A percentile compares a stretch with the other conserved stretches of the same genome.
Evolutionary conservation across 305 asterid species (phyloP).

Genomic region (Fraxinus nigra): DNA sequence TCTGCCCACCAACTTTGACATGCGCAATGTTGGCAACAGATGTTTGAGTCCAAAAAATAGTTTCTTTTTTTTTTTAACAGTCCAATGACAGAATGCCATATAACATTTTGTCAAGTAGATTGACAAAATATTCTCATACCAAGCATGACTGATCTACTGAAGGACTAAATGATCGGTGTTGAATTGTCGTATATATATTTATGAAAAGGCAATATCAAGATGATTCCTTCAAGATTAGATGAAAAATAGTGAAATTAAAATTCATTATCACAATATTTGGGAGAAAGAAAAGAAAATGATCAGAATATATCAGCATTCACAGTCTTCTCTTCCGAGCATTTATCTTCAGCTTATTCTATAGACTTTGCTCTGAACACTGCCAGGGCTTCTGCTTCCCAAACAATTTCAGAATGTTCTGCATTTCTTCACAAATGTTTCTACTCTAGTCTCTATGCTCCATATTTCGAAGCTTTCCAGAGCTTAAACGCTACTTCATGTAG

Average conservation of each 20-base stretch:
- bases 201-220: neutral
- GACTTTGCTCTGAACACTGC: neutral
- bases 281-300: neutral
- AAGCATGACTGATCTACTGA: too few relatives aligned
- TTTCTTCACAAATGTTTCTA: neutral
- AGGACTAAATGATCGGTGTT: neutral
- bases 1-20: too few relatives aligned
- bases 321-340: neutral
- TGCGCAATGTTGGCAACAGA: too few relatives aligned
- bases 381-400: neutral
- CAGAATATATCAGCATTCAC: neutral
- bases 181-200: neutral
- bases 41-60: too few relatives aligned
- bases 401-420: neutral
- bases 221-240: neutral
- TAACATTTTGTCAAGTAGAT: too few relatives aligned
- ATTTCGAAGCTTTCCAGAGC: conserved; percentile 95
- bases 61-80: too few relatives aligned
- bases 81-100: too few relatives aligned
- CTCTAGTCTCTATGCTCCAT: conserved; percentile 63
- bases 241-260: neutral
- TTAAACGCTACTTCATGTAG: conserved; percentile 88
- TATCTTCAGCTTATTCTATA: neutral
- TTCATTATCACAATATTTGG: neutral
- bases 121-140: too few relatives aligned